Conservation (phyloP, 192 early-diverging fungal species). For the Phycomyces nitens region DNA sequence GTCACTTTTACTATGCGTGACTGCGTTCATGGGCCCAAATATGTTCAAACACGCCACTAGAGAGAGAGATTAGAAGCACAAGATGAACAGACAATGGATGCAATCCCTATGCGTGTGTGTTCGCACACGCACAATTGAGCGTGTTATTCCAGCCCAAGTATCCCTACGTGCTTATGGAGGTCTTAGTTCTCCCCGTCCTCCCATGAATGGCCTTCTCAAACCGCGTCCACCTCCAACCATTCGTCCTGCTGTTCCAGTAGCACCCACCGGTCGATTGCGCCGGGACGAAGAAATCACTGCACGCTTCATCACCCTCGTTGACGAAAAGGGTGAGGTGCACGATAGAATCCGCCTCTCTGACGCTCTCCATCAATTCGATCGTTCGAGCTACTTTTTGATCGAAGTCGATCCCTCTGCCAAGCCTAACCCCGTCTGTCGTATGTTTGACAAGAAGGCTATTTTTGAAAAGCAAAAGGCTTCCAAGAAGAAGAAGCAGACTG, state of each 20-base stretch:
- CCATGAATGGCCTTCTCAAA: neutral
- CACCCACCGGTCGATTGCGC: conserved; percentile 24
- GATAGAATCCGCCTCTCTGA: conserved; percentile 24
- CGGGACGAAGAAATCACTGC: conserved; percentile 54
- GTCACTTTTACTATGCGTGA: neutral
- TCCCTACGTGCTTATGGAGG: neutral
- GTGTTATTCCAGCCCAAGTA: neutral
- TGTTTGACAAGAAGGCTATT: conserved; percentile 47
- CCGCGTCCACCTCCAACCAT: neutral
- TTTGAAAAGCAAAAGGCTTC: conserved; percentile 49
- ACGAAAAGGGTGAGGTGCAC: conserved; percentile 37
- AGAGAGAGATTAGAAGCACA: neutral
- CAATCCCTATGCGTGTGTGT: neutral
- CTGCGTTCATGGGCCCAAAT: neutral
- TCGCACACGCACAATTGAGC: neutral
- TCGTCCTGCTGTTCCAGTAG: neutral
- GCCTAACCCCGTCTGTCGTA: conserved; percentile 46
- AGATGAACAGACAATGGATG: conserved; percentile 1
- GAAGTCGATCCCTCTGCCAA: conserved; percentile 40
- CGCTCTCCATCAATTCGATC: conserved; percentile 39
- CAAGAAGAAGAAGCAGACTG: conserved; percentile 40
- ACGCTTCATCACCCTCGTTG: conserved; percentile 42
- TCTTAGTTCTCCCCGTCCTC: neutral
- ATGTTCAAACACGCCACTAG: no score
- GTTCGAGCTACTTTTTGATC: conserved; percentile 40